Base-by-base conservation (phyloP, 495 filamentous ascomycete species). In the Aspergillus cavernicola region DNA sequence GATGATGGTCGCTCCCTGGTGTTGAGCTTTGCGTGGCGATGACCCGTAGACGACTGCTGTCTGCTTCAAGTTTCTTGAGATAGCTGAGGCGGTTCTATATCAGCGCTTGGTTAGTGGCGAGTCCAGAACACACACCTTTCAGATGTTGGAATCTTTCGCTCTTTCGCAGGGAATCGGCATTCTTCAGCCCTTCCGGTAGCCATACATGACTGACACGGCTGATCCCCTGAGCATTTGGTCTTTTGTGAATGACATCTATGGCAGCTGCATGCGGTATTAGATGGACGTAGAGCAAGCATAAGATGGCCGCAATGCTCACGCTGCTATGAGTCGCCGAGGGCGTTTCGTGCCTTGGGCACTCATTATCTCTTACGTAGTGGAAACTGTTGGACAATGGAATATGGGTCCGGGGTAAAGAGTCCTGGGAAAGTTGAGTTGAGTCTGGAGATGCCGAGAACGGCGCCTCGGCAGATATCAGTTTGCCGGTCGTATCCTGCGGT, bases 221-320 rank as follows among this genome's bases (percentile, higher is more conserved):
- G 37, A 20, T 43, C 32, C 6, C 57, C 57, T 13, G 61, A 60
- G 33, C 61, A 63, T 38, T 58, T 63, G 47, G 53, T 58, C 44
- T 60, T 63, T 12, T 58, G 50, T 32, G 45, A 42, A 18, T 60
- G 53, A 32, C 60, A 63, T 29, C 54, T 59, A 50, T 50, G 37
- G 46, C 61, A 63, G 32, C 60, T 63, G 20, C 39, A 28, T 36
- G n/a, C 4, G 4, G 36, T 50, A 41, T n/a, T n/a, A n/a, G n/a
- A n/a, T n/a, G n/a, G n/a, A n/a, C n/a, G n/a, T n/a, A n/a, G n/a
- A n/a, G n/a, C n/a, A n/a, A n/a, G n/a, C n/a, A n/a, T n/a, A n/a
- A n/a, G n/a, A n/a, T n/a, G n/a, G n/a, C n/a, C n/a, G n/a, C n/a
- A 29, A 38, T 37, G 41, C 50, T 46, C 23, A 54, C 52, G 52